Conservation (phyloP, 169 alveolate species). For the Plasmodium cynomolgi region DNA sequence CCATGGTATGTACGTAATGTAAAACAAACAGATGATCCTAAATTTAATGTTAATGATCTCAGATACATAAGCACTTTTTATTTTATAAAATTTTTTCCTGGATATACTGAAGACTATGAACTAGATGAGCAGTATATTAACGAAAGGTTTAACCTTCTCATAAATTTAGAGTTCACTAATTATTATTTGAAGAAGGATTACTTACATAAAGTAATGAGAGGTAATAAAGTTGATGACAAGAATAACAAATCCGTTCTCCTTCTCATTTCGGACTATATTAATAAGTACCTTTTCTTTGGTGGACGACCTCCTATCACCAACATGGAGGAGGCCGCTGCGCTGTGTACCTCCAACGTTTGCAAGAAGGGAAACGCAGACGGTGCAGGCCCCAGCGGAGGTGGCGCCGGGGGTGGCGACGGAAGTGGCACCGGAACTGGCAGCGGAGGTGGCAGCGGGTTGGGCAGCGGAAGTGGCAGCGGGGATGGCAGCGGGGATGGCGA, state of each 20-base stretch:
- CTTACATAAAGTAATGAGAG: not conserved
- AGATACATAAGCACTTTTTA: constrained; percentile 39
- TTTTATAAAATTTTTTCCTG: constrained; percentile 48
- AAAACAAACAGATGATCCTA: not conserved
- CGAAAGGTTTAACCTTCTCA: constrained; percentile 7
- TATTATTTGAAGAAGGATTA: constrained; percentile 25
- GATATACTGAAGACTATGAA: not conserved
- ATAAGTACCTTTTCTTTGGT: not conserved
- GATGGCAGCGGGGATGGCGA: too few species aligned
- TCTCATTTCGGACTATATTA: not conserved
- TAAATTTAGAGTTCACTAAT: constrained; percentile 10
- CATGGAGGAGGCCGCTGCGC: not conserved
- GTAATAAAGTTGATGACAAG: not conserved
- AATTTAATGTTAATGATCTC: constrained; percentile 24
- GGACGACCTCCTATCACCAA: not conserved
- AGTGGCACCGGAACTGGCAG: not conserved
- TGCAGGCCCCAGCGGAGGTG: not conserved
- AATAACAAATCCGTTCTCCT: not conserved
- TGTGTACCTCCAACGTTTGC: not conserved
- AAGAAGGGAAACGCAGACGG: not conserved
- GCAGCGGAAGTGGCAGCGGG: not conserved
- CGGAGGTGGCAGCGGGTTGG: not conserved
- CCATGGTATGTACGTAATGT: constrained; percentile 37
- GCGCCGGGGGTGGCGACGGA: not conserved
- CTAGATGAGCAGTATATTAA: not conserved